These are phyloP conservation scores for Talaromyces wortmannii DNA, from an alignment of 495 filamentous ascomycete genomes.

Conservation along the genomic window DNA sequence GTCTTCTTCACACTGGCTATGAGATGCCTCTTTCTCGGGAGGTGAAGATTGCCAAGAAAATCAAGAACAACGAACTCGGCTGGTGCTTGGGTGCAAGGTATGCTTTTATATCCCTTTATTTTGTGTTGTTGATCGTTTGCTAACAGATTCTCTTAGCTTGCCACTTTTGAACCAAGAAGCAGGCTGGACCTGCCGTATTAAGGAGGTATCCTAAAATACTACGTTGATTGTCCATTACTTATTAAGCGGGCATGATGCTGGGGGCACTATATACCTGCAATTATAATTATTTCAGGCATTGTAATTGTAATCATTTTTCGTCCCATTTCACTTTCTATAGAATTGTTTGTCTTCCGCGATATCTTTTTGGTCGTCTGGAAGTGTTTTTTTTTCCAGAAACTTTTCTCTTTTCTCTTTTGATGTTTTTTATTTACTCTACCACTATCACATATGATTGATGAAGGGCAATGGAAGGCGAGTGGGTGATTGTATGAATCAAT, in stretches of 20 bases:
- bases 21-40: conserved; percentile 96
- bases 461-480: not conserved
- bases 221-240: not conserved
- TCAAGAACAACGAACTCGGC: conserved; percentile 91
- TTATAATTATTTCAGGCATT: not conserved
- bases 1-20: conserved; percentile 88
- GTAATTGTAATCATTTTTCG: conserved; percentile 2
- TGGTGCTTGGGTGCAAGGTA: conserved; percentile 98
- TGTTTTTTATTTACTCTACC: conserved; percentile 4
- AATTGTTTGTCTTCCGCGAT: conserved; percentile 8
- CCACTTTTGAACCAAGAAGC: conserved; percentile 66
- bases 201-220: conserved; percentile 44
- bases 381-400: conserved; percentile 2
- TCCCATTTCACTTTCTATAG: conserved; percentile 2
- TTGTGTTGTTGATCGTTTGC: conserved; percentile 10
- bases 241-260: conserved; percentile 11
- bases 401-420: conserved; percentile 12
- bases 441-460: not conserved
- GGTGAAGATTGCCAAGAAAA: conserved; percentile 97
- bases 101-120: conserved; percentile 15
- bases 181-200: conserved; percentile 71
- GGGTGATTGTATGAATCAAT: not conserved
- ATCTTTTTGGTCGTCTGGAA: not conserved
- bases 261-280: conserved; percentile 12
- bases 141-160: conserved; percentile 46